Evolutionary conservation across 108 stramenopile genomes (phyloP).

Genomic region (Cyclotella distinguenda): DNA sequence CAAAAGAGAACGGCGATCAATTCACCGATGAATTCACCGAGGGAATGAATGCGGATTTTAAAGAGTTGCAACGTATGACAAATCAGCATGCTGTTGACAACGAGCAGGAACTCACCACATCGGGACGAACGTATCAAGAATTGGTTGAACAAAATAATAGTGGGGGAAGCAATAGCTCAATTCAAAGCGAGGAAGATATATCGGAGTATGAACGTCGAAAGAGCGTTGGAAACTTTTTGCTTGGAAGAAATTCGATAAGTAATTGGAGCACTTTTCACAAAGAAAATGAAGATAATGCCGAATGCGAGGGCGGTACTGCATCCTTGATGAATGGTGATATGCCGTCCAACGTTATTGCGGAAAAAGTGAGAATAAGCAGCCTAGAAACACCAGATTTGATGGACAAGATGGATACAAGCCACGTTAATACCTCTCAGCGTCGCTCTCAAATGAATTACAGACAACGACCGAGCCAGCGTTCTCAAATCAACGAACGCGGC

Average conservation of each 20-base stretch:
- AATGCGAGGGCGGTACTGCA: too few relatives aligned
- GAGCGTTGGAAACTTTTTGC: constrained; percentile 34
- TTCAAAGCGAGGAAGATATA: too few relatives aligned
- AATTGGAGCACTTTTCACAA: constrained; percentile 26
- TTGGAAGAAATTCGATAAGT: constrained; percentile 24
- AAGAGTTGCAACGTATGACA: background rate
- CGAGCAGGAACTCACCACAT: constrained; percentile 15
- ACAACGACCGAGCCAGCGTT: constrained; percentile 8
- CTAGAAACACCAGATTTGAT: constrained; percentile 9
- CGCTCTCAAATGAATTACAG: constrained; percentile 16
- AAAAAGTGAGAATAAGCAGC: constrained; percentile 4
- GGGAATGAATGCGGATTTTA: background rate
- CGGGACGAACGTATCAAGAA: constrained; percentile 41
- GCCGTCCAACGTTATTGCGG: background rate
- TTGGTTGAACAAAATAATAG: constrained; percentile 21
- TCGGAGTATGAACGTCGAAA: constrained; percentile 22
- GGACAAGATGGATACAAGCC: constrained; percentile 6
- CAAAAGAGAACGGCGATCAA: constrained; percentile 7
- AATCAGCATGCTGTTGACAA: background rate
- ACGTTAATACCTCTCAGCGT: constrained; percentile 26
- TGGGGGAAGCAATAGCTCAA: background rate
- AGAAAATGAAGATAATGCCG: background rate
- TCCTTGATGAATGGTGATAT: background rate
- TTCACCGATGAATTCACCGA: background rate
- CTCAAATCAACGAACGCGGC: background rate